Evolutionary conservation across 1,284 basidiomycete genomes (phyloP).

Genomic region (Gyrodon tennesseensis): DNA sequence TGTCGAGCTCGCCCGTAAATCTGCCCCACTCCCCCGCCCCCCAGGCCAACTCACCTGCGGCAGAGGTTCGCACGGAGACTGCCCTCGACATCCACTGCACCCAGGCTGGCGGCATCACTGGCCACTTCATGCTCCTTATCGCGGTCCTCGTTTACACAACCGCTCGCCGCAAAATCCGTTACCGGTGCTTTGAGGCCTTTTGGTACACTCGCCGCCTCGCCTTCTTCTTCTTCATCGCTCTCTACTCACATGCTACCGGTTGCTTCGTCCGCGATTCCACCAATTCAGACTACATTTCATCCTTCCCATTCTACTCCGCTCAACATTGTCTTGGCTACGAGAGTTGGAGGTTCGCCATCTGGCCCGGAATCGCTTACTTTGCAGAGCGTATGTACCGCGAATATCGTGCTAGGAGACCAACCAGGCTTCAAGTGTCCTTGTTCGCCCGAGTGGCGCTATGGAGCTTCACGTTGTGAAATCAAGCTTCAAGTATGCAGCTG

Average conservation of each 20-base stretch:
- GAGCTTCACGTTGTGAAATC: slow-evolving; percentile 87
- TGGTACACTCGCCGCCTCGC: slow-evolving; percentile 93
- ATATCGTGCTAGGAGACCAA: slow-evolving; percentile 71
- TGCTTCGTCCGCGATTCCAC: slow-evolving; percentile 86
- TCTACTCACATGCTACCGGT: slow-evolving; percentile 86
- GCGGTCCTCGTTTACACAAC: slow-evolving; percentile 86
- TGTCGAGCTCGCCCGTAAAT: slow-evolving; percentile 73
- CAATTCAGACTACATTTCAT: slow-evolving; percentile 61
- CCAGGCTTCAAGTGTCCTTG: slow-evolving; percentile 72
- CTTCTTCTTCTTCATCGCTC: slow-evolving; percentile 86
- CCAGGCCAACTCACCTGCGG: neutral
- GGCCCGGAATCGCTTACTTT: slow-evolving; percentile 84
- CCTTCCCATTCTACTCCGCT: slow-evolving; percentile 82
- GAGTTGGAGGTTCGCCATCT: slow-evolving; percentile 85
- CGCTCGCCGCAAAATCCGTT: slow-evolving; percentile 77
- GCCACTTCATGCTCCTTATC: slow-evolving; percentile 87
- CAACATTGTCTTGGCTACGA: slow-evolving; percentile 82
- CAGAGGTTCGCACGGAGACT: slow-evolving; percentile 73
- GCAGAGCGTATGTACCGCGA: slow-evolving; percentile 80
- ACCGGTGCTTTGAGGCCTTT: slow-evolving; percentile 88
- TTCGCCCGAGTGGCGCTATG: slow-evolving; percentile 84
- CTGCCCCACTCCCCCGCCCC: slow-evolving; percentile 8
- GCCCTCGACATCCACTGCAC: slow-evolving; percentile 84
- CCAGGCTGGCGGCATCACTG: slow-evolving; percentile 82
- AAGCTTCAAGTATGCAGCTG: slow-evolving; percentile 84